These are phyloP conservation scores for Botryococcus braunii DNA, from an alignment of 163 green algal species.

Conservation along the genomic window DNA sequence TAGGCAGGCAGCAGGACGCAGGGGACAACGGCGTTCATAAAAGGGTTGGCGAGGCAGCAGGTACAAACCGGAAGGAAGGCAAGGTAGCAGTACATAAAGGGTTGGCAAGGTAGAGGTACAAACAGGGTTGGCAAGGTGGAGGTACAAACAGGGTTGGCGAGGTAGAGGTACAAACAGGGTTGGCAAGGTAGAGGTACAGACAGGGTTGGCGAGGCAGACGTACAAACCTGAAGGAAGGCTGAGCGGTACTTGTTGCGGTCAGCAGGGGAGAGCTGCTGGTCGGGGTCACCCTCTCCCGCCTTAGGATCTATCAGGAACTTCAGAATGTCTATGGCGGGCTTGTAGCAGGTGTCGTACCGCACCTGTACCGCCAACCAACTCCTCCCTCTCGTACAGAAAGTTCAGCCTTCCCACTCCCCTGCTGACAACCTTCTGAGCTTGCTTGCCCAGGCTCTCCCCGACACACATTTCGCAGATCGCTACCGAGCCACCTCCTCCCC, in stretches of 20 bases:
- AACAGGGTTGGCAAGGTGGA: not conserved
- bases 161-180: not conserved
- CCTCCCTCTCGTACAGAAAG: no score
- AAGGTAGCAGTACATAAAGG: not conserved
- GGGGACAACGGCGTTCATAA: not conserved
- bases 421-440: no score
- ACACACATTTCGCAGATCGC: no score
- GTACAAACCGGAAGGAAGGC: no score
- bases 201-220: not conserved
- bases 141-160: not conserved
- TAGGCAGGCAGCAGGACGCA: no score
- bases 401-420: no score
- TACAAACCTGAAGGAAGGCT: slow-evolving; percentile 26
- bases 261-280: slow-evolving; percentile 12
- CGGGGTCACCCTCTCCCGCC: slow-evolving; percentile 13
- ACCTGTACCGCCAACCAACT: slow-evolving; percentile 17
- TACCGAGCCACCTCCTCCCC: no score
- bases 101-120: not conserved
- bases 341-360: slow-evolving; percentile 34
- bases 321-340: slow-evolving; percentile 32
- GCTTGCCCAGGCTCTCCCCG: no score
- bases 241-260: slow-evolving; percentile 25
- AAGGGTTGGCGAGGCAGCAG: no score
- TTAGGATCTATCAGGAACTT: slow-evolving; percentile 29
- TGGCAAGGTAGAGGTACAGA: not conserved